Evolutionary conservation across 169 alveolate genomes (phyloP).

Genomic region (Plasmodium falciparum): DNA sequence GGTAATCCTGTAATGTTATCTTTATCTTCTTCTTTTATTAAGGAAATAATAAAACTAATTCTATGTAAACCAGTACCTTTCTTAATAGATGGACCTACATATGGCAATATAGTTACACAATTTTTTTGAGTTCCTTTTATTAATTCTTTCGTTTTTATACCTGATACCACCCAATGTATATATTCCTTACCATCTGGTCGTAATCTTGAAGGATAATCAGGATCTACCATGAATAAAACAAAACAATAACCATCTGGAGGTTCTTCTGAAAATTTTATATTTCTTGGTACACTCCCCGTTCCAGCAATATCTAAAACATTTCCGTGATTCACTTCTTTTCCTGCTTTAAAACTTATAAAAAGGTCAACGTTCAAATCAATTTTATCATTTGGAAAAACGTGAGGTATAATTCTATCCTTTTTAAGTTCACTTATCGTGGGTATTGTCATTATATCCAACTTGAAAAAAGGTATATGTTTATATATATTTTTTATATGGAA

Average conservation of each 20-base stretch:
- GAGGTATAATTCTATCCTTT: constrained; percentile 71
- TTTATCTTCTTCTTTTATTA: constrained; percentile 68
- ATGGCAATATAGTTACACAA: constrained; percentile 65
- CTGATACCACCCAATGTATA: constrained; percentile 72
- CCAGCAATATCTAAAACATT: constrained; percentile 56
- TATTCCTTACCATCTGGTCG: constrained; percentile 75
- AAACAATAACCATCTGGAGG: constrained; percentile 76
- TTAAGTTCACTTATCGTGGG: constrained; percentile 69
- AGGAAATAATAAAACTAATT: constrained; percentile 50
- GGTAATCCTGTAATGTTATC: constrained; percentile 52
- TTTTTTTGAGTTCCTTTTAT: constrained; percentile 63
- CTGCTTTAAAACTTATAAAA: constrained; percentile 61
- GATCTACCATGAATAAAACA: constrained; percentile 70
- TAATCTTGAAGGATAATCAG: constrained; percentile 72
- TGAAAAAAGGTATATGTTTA: too few relatives aligned
- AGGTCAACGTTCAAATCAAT: constrained; percentile 44
- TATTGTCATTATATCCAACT: constrained; percentile 19
- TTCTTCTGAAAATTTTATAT: constrained; percentile 57
- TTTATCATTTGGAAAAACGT: constrained; percentile 60
- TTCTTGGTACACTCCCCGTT: constrained; percentile 73
- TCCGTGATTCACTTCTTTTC: constrained; percentile 71
- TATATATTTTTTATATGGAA: too few relatives aligned
- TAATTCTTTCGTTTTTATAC: constrained; percentile 70
- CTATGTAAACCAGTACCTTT: constrained; percentile 73
- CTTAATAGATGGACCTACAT: constrained; percentile 69